Base-by-base conservation (phyloP, 495 filamentous ascomycete species). In the Aspergillus haitiensis region DNA sequence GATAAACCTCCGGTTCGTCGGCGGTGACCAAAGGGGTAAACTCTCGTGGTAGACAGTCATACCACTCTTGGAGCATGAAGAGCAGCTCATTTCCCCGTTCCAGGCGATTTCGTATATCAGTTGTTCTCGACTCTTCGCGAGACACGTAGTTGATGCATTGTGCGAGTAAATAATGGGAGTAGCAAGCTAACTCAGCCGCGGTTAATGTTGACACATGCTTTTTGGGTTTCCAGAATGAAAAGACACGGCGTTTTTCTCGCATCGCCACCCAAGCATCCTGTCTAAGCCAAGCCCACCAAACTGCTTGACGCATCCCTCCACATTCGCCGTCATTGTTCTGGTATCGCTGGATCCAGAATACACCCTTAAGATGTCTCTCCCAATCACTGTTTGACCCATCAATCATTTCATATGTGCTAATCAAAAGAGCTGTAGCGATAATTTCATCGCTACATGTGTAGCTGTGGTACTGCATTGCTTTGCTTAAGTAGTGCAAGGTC, bases 251-350 rank as follows among this genome's bases (percentile, higher is more conserved):
- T 31, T 64, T 62, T 46, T 71, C 67, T 27, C 69, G 69, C 42
- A 71, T 62, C 2, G 69, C 67, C 5, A 63, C 67, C 69, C 69
- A 71, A 11, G 63, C 55, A 42, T 71, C 69, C 42, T 71, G 69
- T n/a, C 67, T 62, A 5, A 71, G 50, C 69, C 69, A 71, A 15
- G 64, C 63, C 69, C 69, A 69, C 69, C 69, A 71, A n/a, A 71
- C 64, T 0, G 64, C 66, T 16, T 68, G 62, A 16, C 66, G 69
- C 4, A 71, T 44, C 5, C 69, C 69, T 0, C 67, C 69, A 33
- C 63, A 69, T 13, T 69, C 67, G 2, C 66, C 69, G 48, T 71
- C 48, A 39, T 66, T 67, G 16, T 58, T 53, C 32, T 71, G 69
- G 27, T 54, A 69, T 47, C 69, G 54, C 32, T 71, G 69, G 6